A percentile compares a stretch with the other conserved stretches of the same genome.
Conservation (phyloP, 2,329 filamentous ascomycete genomes). For the Cercospora sp. region DNA sequence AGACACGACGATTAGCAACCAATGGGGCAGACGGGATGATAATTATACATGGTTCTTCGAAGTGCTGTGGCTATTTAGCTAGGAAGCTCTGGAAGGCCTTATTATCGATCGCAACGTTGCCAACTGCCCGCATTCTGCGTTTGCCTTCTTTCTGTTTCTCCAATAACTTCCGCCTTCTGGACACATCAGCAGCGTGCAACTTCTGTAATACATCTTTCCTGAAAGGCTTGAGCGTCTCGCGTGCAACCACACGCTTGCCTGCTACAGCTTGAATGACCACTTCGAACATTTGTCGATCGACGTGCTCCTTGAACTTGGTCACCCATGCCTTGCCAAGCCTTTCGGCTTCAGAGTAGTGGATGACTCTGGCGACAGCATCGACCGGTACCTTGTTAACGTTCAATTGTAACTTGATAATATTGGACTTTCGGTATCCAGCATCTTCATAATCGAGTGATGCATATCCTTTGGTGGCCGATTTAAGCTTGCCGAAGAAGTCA, state of each 20-base stretch:
- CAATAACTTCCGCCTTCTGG: slow-evolving; percentile 77
- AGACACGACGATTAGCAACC: neutral
- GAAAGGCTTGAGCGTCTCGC: slow-evolving; percentile 95
- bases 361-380: slow-evolving; percentile 87
- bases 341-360: slow-evolving; percentile 79
- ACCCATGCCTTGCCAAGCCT: slow-evolving; percentile 85
- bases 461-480: slow-evolving; percentile 91
- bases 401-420: slow-evolving; percentile 84
- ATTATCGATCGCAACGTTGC: slow-evolving; percentile 95
- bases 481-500: slow-evolving; percentile 95
- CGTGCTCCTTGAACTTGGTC: slow-evolving; percentile 93
- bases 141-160: slow-evolving; percentile 97
- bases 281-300: slow-evolving; percentile 96
- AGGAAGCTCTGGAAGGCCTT: slow-evolving; percentile 93
- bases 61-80: slow-evolving; percentile 59
- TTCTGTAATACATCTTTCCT: slow-evolving; percentile 93
- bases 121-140: slow-evolving; percentile 77
- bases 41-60: neutral
- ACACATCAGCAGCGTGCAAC: slow-evolving; percentile 86
- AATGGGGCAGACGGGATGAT: neutral
- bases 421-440: slow-evolving; percentile 77
- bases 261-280: slow-evolving; percentile 90
- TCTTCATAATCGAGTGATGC: slow-evolving; percentile 97
- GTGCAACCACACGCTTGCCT: slow-evolving; percentile 77
- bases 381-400: slow-evolving; percentile 92